Evolutionary conservation across 2,329 filamentous ascomycete genomes (phyloP).

Genomic region (Diaporthe citrichinensis): DNA sequence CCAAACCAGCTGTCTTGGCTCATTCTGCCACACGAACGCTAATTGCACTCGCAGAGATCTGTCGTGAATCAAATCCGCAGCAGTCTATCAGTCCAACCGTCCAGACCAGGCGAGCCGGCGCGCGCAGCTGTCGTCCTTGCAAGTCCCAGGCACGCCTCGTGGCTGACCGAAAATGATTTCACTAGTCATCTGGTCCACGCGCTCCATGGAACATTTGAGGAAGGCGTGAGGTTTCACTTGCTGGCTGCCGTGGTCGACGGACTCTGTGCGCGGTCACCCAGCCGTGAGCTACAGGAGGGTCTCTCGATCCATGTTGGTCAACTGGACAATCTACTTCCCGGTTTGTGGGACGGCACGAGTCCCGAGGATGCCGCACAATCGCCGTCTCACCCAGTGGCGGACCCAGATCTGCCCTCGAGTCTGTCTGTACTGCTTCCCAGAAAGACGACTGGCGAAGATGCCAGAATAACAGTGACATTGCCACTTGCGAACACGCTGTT

Average conservation of each 20-base stretch:
- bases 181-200: conserved; percentile 45
- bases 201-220: background rate
- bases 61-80: conserved; percentile 14
- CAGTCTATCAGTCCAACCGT: background rate
- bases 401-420: conserved; percentile 55
- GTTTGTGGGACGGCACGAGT: conserved; percentile 55
- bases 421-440: conserved; percentile 57
- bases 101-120: background rate
- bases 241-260: conserved; percentile 71
- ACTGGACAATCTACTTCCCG: conserved; percentile 58
- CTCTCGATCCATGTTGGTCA: conserved; percentile 67
- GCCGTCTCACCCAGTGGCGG: conserved; percentile 41
- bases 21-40: background rate
- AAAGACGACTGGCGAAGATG: conserved; percentile 44
- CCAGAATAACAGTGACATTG: conserved; percentile 61
- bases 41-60: conserved; percentile 4
- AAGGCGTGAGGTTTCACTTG: conserved; percentile 55
- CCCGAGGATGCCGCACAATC: background rate
- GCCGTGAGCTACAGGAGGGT: conserved; percentile 55
- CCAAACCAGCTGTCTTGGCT: background rate
- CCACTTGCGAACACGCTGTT: conserved; percentile 86
- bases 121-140: conserved; percentile 65
- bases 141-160: conserved; percentile 62
- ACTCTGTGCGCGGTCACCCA: conserved; percentile 56
- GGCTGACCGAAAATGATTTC: conserved; percentile 61